Evolutionary conservation across 129 eudicot genomes (phyloP).

Genomic region (Chrysanthemum seticuspe): DNA sequence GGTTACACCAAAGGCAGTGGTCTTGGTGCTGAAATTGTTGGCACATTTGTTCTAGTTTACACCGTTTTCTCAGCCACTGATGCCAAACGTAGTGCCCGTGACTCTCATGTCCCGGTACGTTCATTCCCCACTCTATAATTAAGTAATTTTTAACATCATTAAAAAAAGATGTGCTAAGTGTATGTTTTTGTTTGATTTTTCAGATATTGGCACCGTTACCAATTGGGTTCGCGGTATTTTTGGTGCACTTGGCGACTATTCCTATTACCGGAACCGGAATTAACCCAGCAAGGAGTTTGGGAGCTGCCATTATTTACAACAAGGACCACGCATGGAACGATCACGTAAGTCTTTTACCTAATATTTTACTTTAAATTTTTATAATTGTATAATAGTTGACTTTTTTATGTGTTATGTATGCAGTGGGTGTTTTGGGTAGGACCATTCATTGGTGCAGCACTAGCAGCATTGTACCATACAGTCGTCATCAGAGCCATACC

Average conservation of each 20-base stretch:
- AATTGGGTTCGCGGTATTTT: constrained; percentile 63
- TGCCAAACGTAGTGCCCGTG: background rate
- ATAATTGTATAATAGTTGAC: background rate
- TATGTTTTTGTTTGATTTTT: background rate
- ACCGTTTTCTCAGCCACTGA: background rate
- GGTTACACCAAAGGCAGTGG: constrained; percentile 85
- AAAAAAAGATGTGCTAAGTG: background rate
- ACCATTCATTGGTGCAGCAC: constrained; percentile 68
- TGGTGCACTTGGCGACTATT: constrained; percentile 69
- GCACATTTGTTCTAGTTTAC: constrained; percentile 17
- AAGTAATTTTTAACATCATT: background rate
- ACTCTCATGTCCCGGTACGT: background rate
- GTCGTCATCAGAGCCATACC: constrained; percentile 88
- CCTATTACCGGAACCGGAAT: constrained; percentile 73
- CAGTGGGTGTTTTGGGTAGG: constrained; percentile 89
- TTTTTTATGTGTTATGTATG: background rate
- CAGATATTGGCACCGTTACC: constrained; percentile 73
- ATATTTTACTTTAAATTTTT: background rate
- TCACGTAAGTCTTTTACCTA: constrained; percentile 31
- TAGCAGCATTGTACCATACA: constrained; percentile 74
- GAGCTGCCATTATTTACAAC: constrained; percentile 67
- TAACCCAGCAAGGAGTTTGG: constrained; percentile 70
- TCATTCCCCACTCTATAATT: background rate
- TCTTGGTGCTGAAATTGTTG: constrained; percentile 71
- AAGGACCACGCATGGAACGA: constrained; percentile 55